These are phyloP conservation scores for barley (Hordeum vulgare) DNA, from an alignment of 176 grass and related monocot genomes.

Conservation along the genomic window MorexV3_pseudomolecules_assembly NC_058520.1:13012106-13012605, in stretches of 20 bases:
- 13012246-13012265: conserved; percentile 33
- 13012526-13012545: too few relatives aligned
- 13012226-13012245: conserved; percentile 56
- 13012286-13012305: background rate
- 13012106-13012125: conserved; percentile 30
- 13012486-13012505: too few relatives aligned
- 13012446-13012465: background rate
- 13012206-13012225: conserved; percentile 74
- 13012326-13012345: conserved; percentile 1
- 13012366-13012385: background rate
- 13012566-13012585: too few relatives aligned
- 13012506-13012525: background rate
- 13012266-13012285: conserved; percentile 8
- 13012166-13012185: conserved; percentile 14
- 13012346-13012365: background rate
- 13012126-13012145: conserved; percentile 53
- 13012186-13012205: conserved; percentile 57
- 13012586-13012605: background rate
- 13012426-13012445: background rate
- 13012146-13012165: background rate
- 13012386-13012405: background rate
- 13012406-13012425: background rate
- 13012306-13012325: conserved; percentile 11
- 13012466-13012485: too few relatives aligned
- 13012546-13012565: too few relatives aligned